Evolutionary conservation across 2,329 filamentous ascomycete genomes (phyloP).

Genomic region (Cladophialophora exuberans): DNA sequence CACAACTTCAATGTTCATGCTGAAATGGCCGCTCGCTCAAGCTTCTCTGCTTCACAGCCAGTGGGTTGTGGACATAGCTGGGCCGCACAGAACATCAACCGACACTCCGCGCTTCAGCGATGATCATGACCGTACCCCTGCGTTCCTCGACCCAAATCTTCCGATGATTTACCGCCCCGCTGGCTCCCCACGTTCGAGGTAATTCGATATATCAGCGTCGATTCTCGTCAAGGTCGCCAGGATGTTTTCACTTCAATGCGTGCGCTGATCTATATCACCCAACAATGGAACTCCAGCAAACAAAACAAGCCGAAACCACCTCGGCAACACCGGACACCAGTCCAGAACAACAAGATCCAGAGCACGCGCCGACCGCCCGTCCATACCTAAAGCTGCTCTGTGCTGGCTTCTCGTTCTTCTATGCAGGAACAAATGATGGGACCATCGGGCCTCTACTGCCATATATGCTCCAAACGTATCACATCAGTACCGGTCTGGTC

Average conservation of each 20-base stretch:
- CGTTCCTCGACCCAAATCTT: neutral
- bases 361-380: neutral
- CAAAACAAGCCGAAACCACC: neutral
- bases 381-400: slow-evolving; percentile 54
- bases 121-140: neutral
- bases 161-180: neutral
- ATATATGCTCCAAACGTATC: slow-evolving; percentile 62
- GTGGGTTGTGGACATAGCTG: too few relatives aligned
- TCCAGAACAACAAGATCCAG: too few relatives aligned
- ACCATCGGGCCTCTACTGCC: slow-evolving; percentile 66
- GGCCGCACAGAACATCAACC: neutral
- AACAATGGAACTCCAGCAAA: neutral
- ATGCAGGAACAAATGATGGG: slow-evolving; percentile 67
- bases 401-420: slow-evolving; percentile 66
- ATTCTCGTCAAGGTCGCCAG: neutral
- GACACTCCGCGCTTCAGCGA: neutral
- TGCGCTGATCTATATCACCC: neutral
- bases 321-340: neutral
- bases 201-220: neutral
- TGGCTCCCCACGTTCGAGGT: neutral
- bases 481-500: slow-evolving; percentile 56
- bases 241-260: neutral
- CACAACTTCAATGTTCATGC: too few relatives aligned
- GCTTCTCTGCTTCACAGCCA: too few relatives aligned
- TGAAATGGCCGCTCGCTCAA: too few relatives aligned